Base-by-base conservation (phyloP, 176 grass and related monocot species). In the Ananas comosus region DNA sequence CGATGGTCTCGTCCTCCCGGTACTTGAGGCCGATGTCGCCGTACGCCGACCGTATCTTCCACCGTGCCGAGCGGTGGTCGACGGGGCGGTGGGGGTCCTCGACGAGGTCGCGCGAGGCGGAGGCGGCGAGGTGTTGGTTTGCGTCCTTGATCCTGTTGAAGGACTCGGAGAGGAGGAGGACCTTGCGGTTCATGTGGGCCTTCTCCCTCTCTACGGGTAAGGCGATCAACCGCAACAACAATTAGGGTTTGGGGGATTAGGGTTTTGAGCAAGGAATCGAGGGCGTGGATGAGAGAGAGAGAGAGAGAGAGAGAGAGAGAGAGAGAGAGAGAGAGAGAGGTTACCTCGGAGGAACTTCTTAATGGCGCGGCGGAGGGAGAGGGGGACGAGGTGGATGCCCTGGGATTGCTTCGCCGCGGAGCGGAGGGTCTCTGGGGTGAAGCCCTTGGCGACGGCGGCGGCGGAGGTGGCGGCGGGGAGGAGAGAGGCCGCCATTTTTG, bases 331-430 rank as follows among this genome's bases (percentile, higher is more conserved):
- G n/a, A 24, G 51, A 49, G 58, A 51, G 76, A 18, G 3, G 27
- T 67, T 72, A 90, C 88, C 86, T 51, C 83, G 86, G 24, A 96
- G 79, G 76, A 85, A 89, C 64, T 88, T 83, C 72, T 92, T 96
- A 74, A 96, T 92, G 76, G 93, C 76, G 68, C 83, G 83, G 50
- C 89, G 86, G 76, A 96, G 93, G 64, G 84, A 74, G 74, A 92
- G 76, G 49, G 83, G 92, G 11, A 96, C 76, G 51, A 79, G 81
- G 53, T 87, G 81, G 67, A 96, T 89, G 8, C 88, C 88, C 76
- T 89, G 72, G 12, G 93, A 96, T 71, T 96, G 93, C 77, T 87
- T 96, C 9, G 93, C 86, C 66, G 83, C 88, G 29, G 81, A 74
- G 49, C 86, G 86, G 42, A 96, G 81, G 3, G 79, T 92, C 78